Base-by-base conservation (phyloP, 768 basidiomycete genomes). In the Macrolepiota albuminosa region DNA sequence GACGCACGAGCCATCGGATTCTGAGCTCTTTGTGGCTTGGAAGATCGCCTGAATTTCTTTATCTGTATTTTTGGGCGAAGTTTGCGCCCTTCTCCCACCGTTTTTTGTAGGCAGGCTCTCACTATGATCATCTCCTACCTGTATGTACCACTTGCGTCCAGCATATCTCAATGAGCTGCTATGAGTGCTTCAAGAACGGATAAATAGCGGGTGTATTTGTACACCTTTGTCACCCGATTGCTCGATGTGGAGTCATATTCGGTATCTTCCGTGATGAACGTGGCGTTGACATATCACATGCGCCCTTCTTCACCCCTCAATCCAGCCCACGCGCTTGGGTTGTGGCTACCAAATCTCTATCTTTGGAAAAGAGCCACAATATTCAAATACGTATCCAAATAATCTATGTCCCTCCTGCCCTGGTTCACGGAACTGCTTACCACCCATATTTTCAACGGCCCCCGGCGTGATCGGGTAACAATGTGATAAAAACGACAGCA, bases 1-100 rank as follows among this genome's bases (percentile, higher is more conserved):
- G 64, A 75, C 78, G 79, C 79, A 78, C 78, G 76, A 77, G 77
- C 78, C 79, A 78, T 67, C 68, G 68, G 66, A 77, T 71, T 79
- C 75, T 75, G 74, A 78, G 73, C 76, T 70, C 71, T 75, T 78
- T 78, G 67, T 68, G 71, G 70, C 76, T 78, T 71, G 78, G 79
- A 81, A 79, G 77, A 78, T 81, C 77, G 76, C 56, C 54, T 47
- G 58, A 67, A 70, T 71, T 70, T 69, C 71, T 70, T 69, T 63
- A 65, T 62, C 61, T 43, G 57, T 62, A 66, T 68, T 73, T 70
- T 72, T 64, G 66, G 50, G 54, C 54, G 48, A 54, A 58, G 63
- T 65, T 56, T 29, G 56, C 6, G 31, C 2, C 53, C 56, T 47
- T 67, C 68, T 60, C 31, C 34, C 54, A 39, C 64, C 40, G 60